Evolutionary conservation across 306 rosid species (phyloP).

Genomic region (Sicyos baderoa): DNA sequence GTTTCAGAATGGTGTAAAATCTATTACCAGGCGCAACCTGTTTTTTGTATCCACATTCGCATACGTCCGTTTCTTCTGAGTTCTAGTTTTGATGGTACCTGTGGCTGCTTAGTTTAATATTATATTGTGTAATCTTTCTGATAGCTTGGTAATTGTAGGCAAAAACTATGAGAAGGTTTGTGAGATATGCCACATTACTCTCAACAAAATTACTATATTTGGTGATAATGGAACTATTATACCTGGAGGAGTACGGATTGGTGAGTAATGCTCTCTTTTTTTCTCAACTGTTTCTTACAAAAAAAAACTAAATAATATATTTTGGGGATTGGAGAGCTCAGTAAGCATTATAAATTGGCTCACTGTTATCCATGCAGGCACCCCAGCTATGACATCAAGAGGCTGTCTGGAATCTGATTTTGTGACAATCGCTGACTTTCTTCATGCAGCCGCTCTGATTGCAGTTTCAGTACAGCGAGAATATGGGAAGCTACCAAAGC

Average conservation of each 20-base stretch:
- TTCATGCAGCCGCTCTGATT: slow-evolving; percentile 61
- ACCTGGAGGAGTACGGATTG: slow-evolving; percentile 87
- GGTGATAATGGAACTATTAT: slow-evolving; percentile 72
- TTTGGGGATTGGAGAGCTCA: neutral
- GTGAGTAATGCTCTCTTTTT: slow-evolving; percentile 34
- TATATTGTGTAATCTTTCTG: slow-evolving; percentile 13
- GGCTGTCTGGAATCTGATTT: slow-evolving; percentile 90
- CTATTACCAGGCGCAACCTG: neutral
- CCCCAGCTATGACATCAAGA: slow-evolving; percentile 96
- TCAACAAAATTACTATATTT: slow-evolving; percentile 74
- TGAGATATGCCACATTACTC: slow-evolving; percentile 73
- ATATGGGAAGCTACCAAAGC: slow-evolving; percentile 53
- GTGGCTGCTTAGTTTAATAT: neutral
- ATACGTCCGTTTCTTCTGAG: neutral
- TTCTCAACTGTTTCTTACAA: neutral
- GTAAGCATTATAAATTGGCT: neutral
- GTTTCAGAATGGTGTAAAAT: neutral
- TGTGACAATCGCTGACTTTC: slow-evolving; percentile 77
- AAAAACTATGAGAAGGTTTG: slow-evolving; percentile 81
- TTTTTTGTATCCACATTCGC: neutral
- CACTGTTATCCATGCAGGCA: slow-evolving; percentile 39
- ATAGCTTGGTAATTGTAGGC: slow-evolving; percentile 41
- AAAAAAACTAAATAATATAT: too few species aligned
- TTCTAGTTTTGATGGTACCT: neutral
- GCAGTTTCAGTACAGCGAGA: slow-evolving; percentile 60